Evolutionary conservation across 345 rosid species (phyloP).

Genomic region (Murraya paniculata): DNA sequence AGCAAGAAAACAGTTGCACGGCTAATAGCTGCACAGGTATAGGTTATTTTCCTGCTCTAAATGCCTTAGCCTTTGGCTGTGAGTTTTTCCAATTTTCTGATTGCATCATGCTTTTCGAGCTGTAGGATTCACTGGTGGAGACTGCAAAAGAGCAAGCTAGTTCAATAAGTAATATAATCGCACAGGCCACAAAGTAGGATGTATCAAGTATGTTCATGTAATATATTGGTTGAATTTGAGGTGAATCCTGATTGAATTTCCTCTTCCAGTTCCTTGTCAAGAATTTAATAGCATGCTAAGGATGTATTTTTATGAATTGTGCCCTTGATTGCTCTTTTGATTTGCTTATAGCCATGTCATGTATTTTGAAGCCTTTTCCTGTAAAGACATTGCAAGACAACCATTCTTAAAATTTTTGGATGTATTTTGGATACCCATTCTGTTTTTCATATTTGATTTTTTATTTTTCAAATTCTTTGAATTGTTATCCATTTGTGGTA

Average conservation of each 20-base stretch:
- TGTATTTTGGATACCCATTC: background rate
- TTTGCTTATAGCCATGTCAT: background rate
- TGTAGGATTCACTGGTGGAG: constrained; percentile 91
- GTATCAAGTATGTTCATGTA: background rate
- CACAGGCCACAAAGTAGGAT: constrained; percentile 85
- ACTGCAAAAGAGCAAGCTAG: constrained; percentile 86
- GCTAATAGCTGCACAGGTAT: constrained; percentile 84
- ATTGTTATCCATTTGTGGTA: background rate
- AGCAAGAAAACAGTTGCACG: constrained; percentile 94
- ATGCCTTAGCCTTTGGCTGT: constrained; percentile 6
- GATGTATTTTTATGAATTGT: background rate
- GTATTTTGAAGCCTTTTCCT: background rate
- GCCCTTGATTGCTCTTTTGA: background rate
- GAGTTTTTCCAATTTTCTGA: background rate
- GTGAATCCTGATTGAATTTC: constrained; percentile 1
- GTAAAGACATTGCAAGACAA: background rate
- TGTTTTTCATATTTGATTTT: background rate
- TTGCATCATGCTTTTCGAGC: background rate
- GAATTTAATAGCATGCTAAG: constrained; percentile 1
- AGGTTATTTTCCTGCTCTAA: background rate
- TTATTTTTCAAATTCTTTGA: background rate
- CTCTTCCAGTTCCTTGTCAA: background rate
- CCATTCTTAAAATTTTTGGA: background rate
- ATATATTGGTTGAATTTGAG: background rate
- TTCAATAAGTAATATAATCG: constrained; percentile 85